Evolutionary conservation across 345 rosid species (phyloP), one percentile per base, ranked within the genome.

Genomic region (Corchorus capsularis): DNA sequence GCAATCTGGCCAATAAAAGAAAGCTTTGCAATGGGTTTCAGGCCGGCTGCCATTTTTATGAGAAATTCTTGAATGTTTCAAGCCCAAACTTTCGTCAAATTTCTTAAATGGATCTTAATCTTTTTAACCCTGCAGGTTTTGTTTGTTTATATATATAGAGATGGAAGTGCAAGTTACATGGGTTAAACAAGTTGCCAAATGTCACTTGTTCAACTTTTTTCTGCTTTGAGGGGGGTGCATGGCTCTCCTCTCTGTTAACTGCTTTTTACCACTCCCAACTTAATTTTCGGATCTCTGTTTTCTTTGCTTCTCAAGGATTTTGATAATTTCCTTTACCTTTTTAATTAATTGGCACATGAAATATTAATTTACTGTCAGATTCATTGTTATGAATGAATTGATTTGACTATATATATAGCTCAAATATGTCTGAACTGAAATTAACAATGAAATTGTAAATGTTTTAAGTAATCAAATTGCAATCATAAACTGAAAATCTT

Each of bases 31-130:
- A 54, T n/a, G 45, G 19, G 47, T 53, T 63, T 79, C 41, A 63
- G 16, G 72, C n/a, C n/a, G n/a, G 53, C 11, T 35, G 77, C 27
- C 87, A 81, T 84, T 3, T 66, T 79, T 54, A n/a, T 19, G 46
- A 27, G 27, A 46, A 37, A 11, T n/a, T 50, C 2, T 16, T 27
- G 27, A n/a, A 62, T 4, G 15, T 63, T 15, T 32, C 41, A 6
- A 5, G 12, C 67, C 27, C 27, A 32, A 63, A 63, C 6, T 17
- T 53, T 3, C 19, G 19, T 53, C 17, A 63, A 63, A 6, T 63
- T 8, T 2, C n/a, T 19, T n/a, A 20, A n/a, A n/a, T n/a, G n/a
- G n/a, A n/a, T n/a, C n/a, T n/a, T n/a, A n/a, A n/a, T n/a, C n/a
- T n/a, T n/a, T n/a, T n/a, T n/a, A n/a, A n/a, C n/a, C n/a, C n/a